Percentiles rank a stretch among this genome's conserved stretches.
phyloP scores from a whole-genome alignment of 1,284 basidiomycete species.

The Apiotrichum gracile region DNA sequence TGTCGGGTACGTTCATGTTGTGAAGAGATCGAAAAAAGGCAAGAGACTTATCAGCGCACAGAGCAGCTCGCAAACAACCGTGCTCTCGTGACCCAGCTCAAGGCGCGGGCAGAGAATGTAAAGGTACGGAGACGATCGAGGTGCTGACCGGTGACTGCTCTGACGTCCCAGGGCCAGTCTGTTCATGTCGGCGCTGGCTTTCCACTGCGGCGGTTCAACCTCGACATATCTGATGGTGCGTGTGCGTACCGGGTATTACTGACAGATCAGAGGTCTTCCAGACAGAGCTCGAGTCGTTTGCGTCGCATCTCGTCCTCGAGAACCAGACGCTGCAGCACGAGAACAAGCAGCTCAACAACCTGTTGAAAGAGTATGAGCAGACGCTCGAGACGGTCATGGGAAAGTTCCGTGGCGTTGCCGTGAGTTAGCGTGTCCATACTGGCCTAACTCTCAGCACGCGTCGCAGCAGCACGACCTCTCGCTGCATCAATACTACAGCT shows the following conservation, averaged over 20 bases:
- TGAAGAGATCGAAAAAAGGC: background rate
- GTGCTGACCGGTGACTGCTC: constrained; percentile 69
- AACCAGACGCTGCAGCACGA: constrained; percentile 88
- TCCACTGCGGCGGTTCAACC: constrained; percentile 79
- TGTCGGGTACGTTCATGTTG: constrained; percentile 45
- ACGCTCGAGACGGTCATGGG: constrained; percentile 95
- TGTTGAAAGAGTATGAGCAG: constrained; percentile 90
- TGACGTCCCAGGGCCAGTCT: constrained; percentile 63
- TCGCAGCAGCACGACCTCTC: constrained; percentile 87
- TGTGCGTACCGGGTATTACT: background rate
- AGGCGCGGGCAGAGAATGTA: constrained; percentile 66
- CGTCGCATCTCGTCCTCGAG: constrained; percentile 85
- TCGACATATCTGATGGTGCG: constrained; percentile 82
- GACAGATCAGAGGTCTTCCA: constrained; percentile 71
- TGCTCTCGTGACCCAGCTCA: constrained; percentile 66
- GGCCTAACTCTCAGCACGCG: constrained; percentile 58
- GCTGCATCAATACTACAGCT: constrained; percentile 85
- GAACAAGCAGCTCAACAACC: constrained; percentile 80
- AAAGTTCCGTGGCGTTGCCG: constrained; percentile 88
- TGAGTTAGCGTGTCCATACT: constrained; percentile 51
- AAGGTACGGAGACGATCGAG: constrained; percentile 69
- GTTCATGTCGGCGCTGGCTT: constrained; percentile 70
- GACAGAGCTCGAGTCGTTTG: constrained; percentile 82
- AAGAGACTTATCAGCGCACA: constrained; percentile 38
- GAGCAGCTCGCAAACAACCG: constrained; percentile 84